Evolutionary conservation across 306 rosid species (phyloP).

Genomic region (Betula pendula): DNA sequence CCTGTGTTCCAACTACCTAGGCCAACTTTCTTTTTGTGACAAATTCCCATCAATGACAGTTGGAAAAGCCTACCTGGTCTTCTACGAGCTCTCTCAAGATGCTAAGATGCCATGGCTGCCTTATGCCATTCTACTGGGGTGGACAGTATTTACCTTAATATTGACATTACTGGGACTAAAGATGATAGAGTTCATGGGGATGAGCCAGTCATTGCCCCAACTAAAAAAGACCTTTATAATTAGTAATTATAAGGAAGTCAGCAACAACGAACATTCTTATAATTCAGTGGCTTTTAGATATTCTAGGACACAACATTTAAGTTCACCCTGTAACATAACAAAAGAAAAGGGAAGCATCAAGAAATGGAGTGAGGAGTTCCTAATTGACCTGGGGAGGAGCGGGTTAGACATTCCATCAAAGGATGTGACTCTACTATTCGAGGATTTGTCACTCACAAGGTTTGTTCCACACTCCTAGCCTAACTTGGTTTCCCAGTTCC

Average conservation of each 20-base stretch:
- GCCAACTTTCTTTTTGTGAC: conserved; percentile 7
- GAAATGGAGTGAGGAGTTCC: conserved; percentile 3
- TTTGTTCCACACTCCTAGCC: not conserved
- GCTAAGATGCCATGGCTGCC: conserved; percentile 3
- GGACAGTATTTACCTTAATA: not conserved
- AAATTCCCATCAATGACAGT: conserved; percentile 7
- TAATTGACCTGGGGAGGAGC: not conserved
- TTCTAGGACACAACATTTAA: not conserved
- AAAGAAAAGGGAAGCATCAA: not conserved
- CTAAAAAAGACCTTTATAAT: not conserved
- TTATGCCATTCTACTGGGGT: conserved; percentile 2
- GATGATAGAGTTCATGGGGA: conserved; percentile 1
- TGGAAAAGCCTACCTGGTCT: conserved; percentile 7
- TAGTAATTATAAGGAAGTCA: not conserved
- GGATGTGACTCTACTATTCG: conserved; percentile 7
- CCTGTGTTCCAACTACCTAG: conserved; percentile 1
- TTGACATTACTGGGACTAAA: not conserved
- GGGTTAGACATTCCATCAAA: not conserved
- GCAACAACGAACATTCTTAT: not conserved
- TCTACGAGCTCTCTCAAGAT: conserved; percentile 2
- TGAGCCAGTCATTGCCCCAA: not conserved
- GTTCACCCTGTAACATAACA: not conserved
- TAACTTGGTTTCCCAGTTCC: not conserved
- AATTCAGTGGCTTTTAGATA: not conserved
- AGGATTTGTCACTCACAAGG: conserved; percentile 10